These are phyloP conservation scores for Septoria linicola DNA, from an alignment of 2,329 filamentous ascomycete genomes.

Conservation along the genomic window DNA sequence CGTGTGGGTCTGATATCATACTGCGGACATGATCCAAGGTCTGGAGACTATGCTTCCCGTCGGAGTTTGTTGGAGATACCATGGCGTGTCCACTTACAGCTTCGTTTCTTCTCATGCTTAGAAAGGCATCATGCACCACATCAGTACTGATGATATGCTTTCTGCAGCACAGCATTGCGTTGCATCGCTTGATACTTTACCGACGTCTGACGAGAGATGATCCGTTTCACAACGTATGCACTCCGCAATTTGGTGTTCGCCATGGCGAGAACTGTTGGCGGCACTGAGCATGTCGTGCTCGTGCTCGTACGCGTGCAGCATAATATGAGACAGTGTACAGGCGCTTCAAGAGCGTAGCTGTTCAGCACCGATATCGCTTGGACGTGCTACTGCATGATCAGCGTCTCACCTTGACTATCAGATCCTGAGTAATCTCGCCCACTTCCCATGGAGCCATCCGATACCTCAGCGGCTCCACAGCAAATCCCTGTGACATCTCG, in stretches of 20 bases:
- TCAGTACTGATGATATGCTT: neutral
- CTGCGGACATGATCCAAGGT: neutral
- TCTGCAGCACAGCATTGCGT: neutral
- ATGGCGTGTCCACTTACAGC: slow-evolving; percentile 6
- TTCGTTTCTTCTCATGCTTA: slow-evolving; percentile 8
- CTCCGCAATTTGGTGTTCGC: slow-evolving; percentile 18
- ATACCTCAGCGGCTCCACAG: slow-evolving; percentile 8
- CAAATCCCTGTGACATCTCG: neutral
- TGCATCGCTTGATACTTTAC: slow-evolving; percentile 11
- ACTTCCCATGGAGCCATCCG: slow-evolving; percentile 9
- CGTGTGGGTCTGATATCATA: slow-evolving; percentile 6
- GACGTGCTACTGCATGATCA: neutral
- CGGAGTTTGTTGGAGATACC: too few species aligned
- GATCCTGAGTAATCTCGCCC: neutral
- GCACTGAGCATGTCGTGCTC: slow-evolving; percentile 14
- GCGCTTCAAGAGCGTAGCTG: slow-evolving; percentile 13
- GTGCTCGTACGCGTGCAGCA: slow-evolving; percentile 11
- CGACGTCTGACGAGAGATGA: slow-evolving; percentile 12
- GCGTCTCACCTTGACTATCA: slow-evolving; percentile 6
- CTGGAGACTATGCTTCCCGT: slow-evolving; percentile 3
- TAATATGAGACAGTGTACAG: slow-evolving; percentile 18
- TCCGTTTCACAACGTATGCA: slow-evolving; percentile 21
- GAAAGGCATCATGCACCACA: slow-evolving; percentile 4
- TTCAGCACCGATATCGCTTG: slow-evolving; percentile 5
- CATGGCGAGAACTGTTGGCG: slow-evolving; percentile 13